Base-by-base conservation (phyloP, 2,329 filamentous ascomycete species). In the Harringtonia lauricola region DNA sequence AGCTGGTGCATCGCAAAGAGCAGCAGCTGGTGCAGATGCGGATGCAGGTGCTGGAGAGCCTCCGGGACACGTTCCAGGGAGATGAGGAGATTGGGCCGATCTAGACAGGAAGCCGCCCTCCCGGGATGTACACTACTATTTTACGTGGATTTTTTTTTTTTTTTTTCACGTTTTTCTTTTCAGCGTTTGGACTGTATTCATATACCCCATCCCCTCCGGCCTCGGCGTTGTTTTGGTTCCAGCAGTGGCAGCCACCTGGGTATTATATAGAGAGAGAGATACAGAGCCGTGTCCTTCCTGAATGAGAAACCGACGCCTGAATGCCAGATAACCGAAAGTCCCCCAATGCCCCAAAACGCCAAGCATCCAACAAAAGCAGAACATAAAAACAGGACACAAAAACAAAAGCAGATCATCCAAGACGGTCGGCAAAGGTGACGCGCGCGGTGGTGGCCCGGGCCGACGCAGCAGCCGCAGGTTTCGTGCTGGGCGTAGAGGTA, bases 1-100 rank as follows among this genome's bases (percentile, higher is more conserved):
- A 71, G 35, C 68, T 71, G 48, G 68, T 84, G 52, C 70, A 69
- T 55, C 71, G 74, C 46, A 70, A 71, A 47, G 77, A 82, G 52
- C 69, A 70, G 51, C 68, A 71, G 51, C 58, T 74, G 42, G 54
- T 57, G 42, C 59, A 62, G 34, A 52, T 76, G 44, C 66, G 64
- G 51, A 59, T 57, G 33, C 64, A 56, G 26, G 58, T 77, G 36
- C 54, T 73, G 45, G 59, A 64, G 42, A 55, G 60, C 15, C 46
- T 68, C 24, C 54, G 51, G n/a, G 45, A 47, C 5, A 39, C 42
- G 3, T 39, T 33, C 15, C n/a, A 19, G 12, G 17, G 37, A 19
- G 29, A 41, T 17, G 39, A 6, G 24, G 21, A 28, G 36, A 7
- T 28, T 28, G 29, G 13, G 6, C 12, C 3, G 24, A 14, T 40